Percentiles rank a stretch among this genome's conserved stretches.
Evolutionary conservation across 2,329 filamentous ascomycete species (phyloP).

Genomic region (Fusarium sp.): DNA sequence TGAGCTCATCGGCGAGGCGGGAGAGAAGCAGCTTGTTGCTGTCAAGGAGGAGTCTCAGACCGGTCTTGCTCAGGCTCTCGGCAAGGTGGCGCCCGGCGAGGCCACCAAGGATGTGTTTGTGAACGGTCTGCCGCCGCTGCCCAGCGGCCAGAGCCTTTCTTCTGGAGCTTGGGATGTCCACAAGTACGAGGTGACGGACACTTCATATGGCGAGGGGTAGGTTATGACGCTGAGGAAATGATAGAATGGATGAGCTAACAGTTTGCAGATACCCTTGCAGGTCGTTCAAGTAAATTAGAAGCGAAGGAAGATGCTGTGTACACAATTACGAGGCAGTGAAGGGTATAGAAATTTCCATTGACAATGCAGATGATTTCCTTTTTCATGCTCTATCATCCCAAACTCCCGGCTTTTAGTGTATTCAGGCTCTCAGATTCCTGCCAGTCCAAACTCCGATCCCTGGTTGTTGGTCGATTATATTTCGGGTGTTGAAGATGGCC

Average conservation of each 20-base stretch:
- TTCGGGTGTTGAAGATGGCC: slow-evolving; percentile 9
- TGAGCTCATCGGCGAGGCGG: slow-evolving; percentile 76
- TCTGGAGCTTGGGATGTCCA: slow-evolving; percentile 72
- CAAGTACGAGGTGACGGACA: slow-evolving; percentile 73
- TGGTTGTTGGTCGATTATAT: not conserved
- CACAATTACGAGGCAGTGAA: slow-evolving; percentile 43
- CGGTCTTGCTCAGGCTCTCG: slow-evolving; percentile 78
- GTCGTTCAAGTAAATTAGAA: slow-evolving; percentile 62
- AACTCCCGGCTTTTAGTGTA: not conserved
- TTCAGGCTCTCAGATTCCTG: not conserved
- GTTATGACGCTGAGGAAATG: slow-evolving; percentile 47
- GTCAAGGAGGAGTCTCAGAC: slow-evolving; percentile 80
- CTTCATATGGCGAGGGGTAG: slow-evolving; percentile 77
- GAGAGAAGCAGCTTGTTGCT: slow-evolving; percentile 74
- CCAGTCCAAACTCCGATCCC: slow-evolving; percentile 10
- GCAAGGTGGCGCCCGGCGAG: slow-evolving; percentile 62
- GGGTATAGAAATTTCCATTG: slow-evolving; percentile 45
- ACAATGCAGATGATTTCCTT: slow-evolving; percentile 43
- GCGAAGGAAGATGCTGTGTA: slow-evolving; percentile 40
- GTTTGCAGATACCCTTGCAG: slow-evolving; percentile 70
- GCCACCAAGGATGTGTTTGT: slow-evolving; percentile 74
- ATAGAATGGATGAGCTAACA: slow-evolving; percentile 29
- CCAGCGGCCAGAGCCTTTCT: slow-evolving; percentile 72
- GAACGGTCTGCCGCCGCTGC: slow-evolving; percentile 86
- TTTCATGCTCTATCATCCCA: slow-evolving; percentile 9